Percentiles rank a stretch among this genome's conserved stretches.
phyloP scores from a whole-genome alignment of 495 filamentous ascomycete genomes.

The Penicillium psychrofluorescens region DNA sequence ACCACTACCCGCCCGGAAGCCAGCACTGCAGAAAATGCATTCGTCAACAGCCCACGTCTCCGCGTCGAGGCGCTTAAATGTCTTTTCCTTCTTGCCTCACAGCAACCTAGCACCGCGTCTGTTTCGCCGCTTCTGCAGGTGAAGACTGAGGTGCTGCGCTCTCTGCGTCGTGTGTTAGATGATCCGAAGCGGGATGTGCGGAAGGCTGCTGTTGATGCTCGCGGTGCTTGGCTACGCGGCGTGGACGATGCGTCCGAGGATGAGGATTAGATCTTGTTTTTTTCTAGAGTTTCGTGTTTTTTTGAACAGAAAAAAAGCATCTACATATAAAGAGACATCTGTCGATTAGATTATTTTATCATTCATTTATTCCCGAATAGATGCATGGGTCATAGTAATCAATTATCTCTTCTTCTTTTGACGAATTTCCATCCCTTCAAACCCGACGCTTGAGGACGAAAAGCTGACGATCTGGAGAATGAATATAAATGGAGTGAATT shows the following conservation, averaged over 20 bases:
- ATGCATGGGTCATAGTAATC: too few relatives aligned
- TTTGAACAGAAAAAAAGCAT: not conserved
- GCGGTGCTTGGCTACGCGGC: slow-evolving; percentile 53
- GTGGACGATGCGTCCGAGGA: slow-evolving; percentile 57
- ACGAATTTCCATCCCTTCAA: too few relatives aligned
- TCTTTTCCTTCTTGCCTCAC: slow-evolving; percentile 45
- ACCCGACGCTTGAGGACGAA: too few relatives aligned
- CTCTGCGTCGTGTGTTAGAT: slow-evolving; percentile 50
- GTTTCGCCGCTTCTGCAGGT: slow-evolving; percentile 49
- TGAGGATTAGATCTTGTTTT: slow-evolving; percentile 30
- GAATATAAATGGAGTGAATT: too few relatives aligned
- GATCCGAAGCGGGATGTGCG: slow-evolving; percentile 62
- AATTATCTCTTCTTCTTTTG: too few relatives aligned
- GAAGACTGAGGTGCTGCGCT: slow-evolving; percentile 47
- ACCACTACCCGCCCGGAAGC: slow-evolving; percentile 19
- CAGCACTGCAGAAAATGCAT: not conserved
- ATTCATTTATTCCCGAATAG: too few relatives aligned
- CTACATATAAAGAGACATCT: too few relatives aligned
- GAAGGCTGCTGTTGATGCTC: slow-evolving; percentile 60
- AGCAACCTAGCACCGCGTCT: slow-evolving; percentile 18
- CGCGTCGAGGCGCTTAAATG: slow-evolving; percentile 48
- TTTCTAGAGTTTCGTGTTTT: not conserved
- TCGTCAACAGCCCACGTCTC: slow-evolving; percentile 35
- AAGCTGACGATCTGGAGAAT: too few relatives aligned
- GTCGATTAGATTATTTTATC: too few relatives aligned